A percentile compares a stretch with the other conserved stretches of the same genome.
phyloP scores from a whole-genome alignment of 495 filamentous ascomycete genomes.

The Lasiosphaeria miniovina region DNA sequence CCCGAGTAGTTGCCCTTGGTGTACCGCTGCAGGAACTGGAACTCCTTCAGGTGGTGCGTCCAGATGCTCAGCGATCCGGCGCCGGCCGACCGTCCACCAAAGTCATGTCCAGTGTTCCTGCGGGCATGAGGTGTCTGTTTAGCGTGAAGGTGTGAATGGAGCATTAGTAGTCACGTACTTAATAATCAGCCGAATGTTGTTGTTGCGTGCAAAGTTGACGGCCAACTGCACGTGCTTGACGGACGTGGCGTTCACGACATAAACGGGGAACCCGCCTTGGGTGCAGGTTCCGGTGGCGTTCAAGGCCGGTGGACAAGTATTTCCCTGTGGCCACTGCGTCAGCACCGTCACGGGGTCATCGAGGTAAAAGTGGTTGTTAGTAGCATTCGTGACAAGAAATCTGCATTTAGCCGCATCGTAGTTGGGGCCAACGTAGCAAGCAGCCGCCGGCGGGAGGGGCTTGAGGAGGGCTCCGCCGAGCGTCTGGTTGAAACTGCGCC shows the following conservation, averaged over 20 bases:
- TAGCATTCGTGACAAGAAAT: conserved; percentile 25
- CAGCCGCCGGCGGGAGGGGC: conserved; percentile 49
- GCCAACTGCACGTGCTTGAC: conserved; percentile 55
- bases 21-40: conserved; percentile 36
- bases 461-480: conserved; percentile 48
- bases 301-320: conserved; percentile 38
- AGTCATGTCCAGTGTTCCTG: conserved; percentile 71
- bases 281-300: conserved; percentile 43
- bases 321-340: conserved; percentile 37
- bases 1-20: conserved; percentile 41
- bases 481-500: conserved; percentile 44
- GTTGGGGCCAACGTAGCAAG: conserved; percentile 48
- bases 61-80: conserved; percentile 56
- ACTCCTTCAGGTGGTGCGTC: conserved; percentile 53
- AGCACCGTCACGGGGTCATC: conserved; percentile 34
- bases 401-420: conserved; percentile 44
- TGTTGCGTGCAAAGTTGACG: conserved; percentile 60
- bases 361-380: conserved; percentile 30
- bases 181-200: conserved; percentile 55
- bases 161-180: conserved; percentile 59
- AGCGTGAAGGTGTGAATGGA: conserved; percentile 20
- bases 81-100: conserved; percentile 51
- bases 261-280: conserved; percentile 55
- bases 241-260: conserved; percentile 54
- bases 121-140: conserved; percentile 38